Base-by-base conservation (phyloP, 2,329 filamentous ascomycete species). In the Chaetomiaceae sp. region DNA sequence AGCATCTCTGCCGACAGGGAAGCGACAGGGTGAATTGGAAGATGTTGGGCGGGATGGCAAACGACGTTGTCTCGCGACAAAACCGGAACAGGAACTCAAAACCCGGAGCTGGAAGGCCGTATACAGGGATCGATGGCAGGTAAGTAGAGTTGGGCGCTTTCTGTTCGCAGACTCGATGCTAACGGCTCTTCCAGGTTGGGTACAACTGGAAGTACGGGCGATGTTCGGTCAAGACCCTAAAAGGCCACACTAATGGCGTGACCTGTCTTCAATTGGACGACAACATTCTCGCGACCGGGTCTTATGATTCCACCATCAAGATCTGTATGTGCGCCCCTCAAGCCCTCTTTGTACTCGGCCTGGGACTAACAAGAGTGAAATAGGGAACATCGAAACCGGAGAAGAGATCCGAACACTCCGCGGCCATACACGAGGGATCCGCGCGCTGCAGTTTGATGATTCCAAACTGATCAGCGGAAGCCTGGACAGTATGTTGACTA, bases 161-260 rank as follows among this genome's bases (percentile, higher is more conserved):
- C 16, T n/a, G 13, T 4, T 6, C 14, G 2, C 18, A 89, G n/a
- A 10, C 14, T 9, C 0, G 5, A 43, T n/a, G 33, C 51, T 54
- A 18, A 57, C 37, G 4, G 4, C 27, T 1, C 96, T 21, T 90
- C 75, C 92, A 92, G 67, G 90, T 99, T 43, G 92, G 94, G 47
- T 94, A 86, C 55, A 97, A 97, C 68, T 99, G 94, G 94, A 95
- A 96, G 68, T 90, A 95, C 59, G 92, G 94, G 4, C 84, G 92
- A 33, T 97, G 87, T 71, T 85, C 85, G 6, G 86, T 89, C 61
- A 90, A 86, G 66, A 82, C 87, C 11, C 90, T 99, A 69, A 86
- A 85, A 61, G 92, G 91, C 1, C 77, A 97, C 69, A 85, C 82
- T 10, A 96, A 96, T 66, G 92, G 92, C 34, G 84, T 94, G 54